These are phyloP conservation scores for Agastache rugosa DNA, from an alignment of 257 asterid genomes.

Conservation along the genomic window DNA sequence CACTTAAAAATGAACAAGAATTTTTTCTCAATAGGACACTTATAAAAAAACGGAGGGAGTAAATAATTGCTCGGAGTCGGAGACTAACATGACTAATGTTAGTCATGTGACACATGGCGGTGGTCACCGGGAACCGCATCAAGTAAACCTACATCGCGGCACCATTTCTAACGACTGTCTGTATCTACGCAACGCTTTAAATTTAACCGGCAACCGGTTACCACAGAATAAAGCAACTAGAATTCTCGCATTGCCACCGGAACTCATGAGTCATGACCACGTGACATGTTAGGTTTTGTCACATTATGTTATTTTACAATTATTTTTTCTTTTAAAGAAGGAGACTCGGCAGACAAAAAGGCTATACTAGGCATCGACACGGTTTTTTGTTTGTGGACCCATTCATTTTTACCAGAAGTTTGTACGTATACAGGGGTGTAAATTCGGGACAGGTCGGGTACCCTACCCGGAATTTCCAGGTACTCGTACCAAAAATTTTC, in stretches of 20 bases:
- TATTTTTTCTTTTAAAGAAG: not conserved
- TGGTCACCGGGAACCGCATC: not conserved
- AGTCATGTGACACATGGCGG: conserved; percentile 28
- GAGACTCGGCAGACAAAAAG: not conserved
- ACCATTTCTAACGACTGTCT: not conserved
- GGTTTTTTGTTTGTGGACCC: conserved; percentile 25
- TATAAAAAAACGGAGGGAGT: too few species aligned
- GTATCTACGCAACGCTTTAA: not conserved
- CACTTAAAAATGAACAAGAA: too few species aligned
- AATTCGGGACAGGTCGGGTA: too few species aligned
- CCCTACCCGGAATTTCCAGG: too few species aligned
- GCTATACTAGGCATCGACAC: not conserved
- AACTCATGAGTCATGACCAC: conserved; percentile 25
- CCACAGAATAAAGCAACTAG: not conserved
- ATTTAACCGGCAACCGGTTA: not conserved
- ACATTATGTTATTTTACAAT: not conserved
- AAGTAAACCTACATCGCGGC: not conserved
- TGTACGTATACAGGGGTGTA: too few species aligned
- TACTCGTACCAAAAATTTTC: too few species aligned
- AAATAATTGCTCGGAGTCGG: too few species aligned
- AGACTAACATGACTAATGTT: too few species aligned
- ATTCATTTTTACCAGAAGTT: conserved; percentile 5
- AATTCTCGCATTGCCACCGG: not conserved
- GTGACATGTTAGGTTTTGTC: conserved; percentile 34
- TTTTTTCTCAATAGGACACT: too few species aligned